Conservation (phyloP, 352 stramenopile genomes). For the Globisporangium splendens region DNA sequence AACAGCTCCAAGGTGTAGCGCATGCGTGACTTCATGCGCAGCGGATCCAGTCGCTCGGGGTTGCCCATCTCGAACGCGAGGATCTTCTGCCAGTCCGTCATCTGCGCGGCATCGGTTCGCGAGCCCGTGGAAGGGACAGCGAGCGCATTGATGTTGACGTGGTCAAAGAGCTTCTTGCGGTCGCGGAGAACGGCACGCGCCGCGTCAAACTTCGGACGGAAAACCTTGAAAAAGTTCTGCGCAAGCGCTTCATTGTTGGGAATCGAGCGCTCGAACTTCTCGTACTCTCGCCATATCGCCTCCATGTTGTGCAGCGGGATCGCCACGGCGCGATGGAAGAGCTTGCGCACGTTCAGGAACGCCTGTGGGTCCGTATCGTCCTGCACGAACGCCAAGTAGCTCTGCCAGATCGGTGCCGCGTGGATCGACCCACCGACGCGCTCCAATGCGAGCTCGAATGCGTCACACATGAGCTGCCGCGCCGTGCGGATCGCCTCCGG, state of each 20-base stretch:
- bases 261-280: slow-evolving; percentile 85
- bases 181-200: slow-evolving; percentile 74
- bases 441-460: slow-evolving; percentile 79
- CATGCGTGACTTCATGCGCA: slow-evolving; percentile 76
- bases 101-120: slow-evolving; percentile 39
- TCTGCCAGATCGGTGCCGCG: slow-evolving; percentile 75
- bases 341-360: slow-evolving; percentile 76
- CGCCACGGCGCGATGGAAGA: slow-evolving; percentile 81
- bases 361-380: slow-evolving; percentile 70
- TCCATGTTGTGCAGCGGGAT: slow-evolving; percentile 79
- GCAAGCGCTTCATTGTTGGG: slow-evolving; percentile 85
- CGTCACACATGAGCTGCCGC: slow-evolving; percentile 78
- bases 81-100: slow-evolving; percentile 78
- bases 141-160: slow-evolving; percentile 68
- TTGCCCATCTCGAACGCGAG: slow-evolving; percentile 76
- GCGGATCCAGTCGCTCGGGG: slow-evolving; percentile 72
- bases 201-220: slow-evolving; percentile 81
- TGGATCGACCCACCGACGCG: slow-evolving; percentile 81
- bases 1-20: slow-evolving; percentile 84
- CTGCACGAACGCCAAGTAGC: slow-evolving; percentile 78
- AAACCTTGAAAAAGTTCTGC: slow-evolving; percentile 88
- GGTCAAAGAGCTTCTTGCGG: slow-evolving; percentile 81
- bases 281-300: slow-evolving; percentile 82
- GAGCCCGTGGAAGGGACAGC: slow-evolving; percentile 40
- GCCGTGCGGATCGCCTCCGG: slow-evolving; percentile 49